A percentile compares a stretch with the other conserved stretches of the same genome.
Evolutionary conservation across 2,329 filamentous ascomycete genomes (phyloP).

Genomic region (Fusarium sp.): DNA sequence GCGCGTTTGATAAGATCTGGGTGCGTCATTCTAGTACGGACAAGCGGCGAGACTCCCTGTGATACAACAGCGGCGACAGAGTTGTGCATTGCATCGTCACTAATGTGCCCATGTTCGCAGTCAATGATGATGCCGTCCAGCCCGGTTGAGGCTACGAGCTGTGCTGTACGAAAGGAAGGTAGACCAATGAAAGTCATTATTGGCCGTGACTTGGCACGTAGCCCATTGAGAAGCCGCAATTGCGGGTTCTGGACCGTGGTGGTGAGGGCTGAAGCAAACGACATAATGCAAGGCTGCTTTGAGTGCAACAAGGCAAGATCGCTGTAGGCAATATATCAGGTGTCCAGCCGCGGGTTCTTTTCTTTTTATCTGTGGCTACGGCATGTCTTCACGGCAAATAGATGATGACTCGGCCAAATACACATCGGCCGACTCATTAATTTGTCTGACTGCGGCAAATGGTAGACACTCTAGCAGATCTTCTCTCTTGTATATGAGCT

Average conservation of each 20-base stretch:
- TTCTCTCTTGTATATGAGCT: too few species aligned
- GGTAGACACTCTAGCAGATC: too few species aligned
- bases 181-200: not conserved
- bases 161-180: not conserved
- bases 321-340: too few species aligned
- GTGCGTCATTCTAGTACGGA: not conserved
- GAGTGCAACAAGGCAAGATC: too few species aligned
- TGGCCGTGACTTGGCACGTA: not conserved
- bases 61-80: slow-evolving; percentile 10
- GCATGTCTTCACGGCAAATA: too few species aligned
- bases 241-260: not conserved
- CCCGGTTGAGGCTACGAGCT: not conserved
- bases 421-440: too few species aligned
- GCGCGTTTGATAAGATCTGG: not conserved
- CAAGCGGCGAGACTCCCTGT: slow-evolving; percentile 3
- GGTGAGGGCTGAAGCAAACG: not conserved
- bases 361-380: too few species aligned
- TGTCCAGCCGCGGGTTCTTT: too few species aligned
- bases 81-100: slow-evolving; percentile 17
- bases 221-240: not conserved
- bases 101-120: slow-evolving; percentile 35
- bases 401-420: too few species aligned
- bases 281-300: not conserved
- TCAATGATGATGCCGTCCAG: slow-evolving; percentile 11
- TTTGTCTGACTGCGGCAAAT: too few species aligned